Conservation (phyloP, 2,329 filamentous ascomycete species). For the Chaetomiaceae sp. region DNA sequence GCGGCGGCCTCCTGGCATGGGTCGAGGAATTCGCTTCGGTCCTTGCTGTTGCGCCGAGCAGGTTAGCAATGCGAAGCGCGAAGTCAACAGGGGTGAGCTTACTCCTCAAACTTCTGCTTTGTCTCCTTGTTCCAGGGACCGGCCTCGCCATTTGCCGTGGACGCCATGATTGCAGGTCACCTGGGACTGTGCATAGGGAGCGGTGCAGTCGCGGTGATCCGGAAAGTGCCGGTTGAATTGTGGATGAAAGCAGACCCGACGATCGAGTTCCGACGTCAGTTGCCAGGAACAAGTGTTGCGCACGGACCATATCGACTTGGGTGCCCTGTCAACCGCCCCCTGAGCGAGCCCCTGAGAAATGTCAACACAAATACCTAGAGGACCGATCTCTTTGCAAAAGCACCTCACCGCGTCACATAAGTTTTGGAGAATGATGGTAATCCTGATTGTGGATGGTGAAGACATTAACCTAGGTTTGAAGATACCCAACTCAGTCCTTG, state of each 20-base stretch:
- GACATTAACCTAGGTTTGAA: too few relatives aligned
- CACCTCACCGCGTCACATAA: too few relatives aligned
- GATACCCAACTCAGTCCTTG: too few relatives aligned
- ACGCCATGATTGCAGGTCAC: conserved; percentile 17
- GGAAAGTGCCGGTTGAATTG: background rate
- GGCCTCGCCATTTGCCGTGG: conserved; percentile 14
- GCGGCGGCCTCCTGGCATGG: conserved; percentile 91
- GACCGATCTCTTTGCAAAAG: background rate
- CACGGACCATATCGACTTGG: conserved; percentile 11
- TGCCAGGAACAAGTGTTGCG: conserved; percentile 1
- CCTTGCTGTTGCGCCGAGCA: conserved; percentile 59
- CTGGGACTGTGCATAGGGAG: background rate
- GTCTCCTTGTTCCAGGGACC: conserved; percentile 56
- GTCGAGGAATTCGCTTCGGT: conserved; percentile 84
- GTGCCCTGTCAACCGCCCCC: background rate
- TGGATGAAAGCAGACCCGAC: background rate
- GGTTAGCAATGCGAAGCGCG: conserved; percentile 12
- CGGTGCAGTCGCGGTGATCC: background rate
- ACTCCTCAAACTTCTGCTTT: conserved; percentile 63
- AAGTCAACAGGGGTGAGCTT: conserved; percentile 26
- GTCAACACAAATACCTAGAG: background rate
- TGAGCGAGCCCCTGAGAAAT: conserved; percentile 5
- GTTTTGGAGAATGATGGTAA: too few relatives aligned
- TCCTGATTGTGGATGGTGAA: too few relatives aligned
- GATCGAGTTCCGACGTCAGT: background rate